phyloP scores from a whole-genome alignment of 352 stramenopile genomes.

The Globisporangium acanthophoron region DNA sequence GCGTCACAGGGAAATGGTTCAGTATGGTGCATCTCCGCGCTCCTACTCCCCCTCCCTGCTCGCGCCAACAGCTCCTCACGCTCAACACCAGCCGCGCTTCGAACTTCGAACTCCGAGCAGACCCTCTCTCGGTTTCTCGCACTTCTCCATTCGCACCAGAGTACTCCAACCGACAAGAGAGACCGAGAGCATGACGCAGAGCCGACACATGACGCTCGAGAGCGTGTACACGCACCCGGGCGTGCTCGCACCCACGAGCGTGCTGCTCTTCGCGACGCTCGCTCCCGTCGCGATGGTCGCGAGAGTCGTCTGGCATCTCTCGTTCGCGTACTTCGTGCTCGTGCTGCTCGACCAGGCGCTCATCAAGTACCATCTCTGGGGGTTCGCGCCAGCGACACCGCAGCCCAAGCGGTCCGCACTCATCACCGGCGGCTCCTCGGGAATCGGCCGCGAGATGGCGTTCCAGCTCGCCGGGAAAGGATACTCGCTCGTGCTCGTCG shows the following conservation, averaged over 20 bases:
- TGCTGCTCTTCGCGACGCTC: no score
- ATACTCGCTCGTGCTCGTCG: constrained; percentile 70
- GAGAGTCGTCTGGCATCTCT: no score
- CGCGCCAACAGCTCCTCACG: no score
- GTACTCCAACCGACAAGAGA: neutral
- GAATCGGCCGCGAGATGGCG: constrained; percentile 76
- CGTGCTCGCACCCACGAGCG: no score
- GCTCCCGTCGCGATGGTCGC: no score
- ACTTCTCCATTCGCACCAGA: neutral
- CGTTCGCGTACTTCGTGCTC: no score
- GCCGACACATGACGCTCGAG: constrained; percentile 7
- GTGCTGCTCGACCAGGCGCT: constrained; percentile 29
- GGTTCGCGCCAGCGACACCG: constrained; percentile 40
- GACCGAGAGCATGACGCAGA: neutral
- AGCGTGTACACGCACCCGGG: constrained; percentile 8
- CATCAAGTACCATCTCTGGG: constrained; percentile 58
- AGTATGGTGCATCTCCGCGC: no score
- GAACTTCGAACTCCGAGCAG: no score
- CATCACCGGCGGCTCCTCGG: constrained; percentile 66
- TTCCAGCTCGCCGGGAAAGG: constrained; percentile 74
- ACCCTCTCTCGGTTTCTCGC: no score
- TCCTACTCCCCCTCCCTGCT: no score
- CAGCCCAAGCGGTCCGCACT: constrained; percentile 45
- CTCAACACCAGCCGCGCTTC: no score
- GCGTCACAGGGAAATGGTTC: no score